Evolutionary conservation across 495 filamentous ascomycete species (phyloP), one percentile per base, ranked within the genome.

Genomic region (Aspergillus wentii): DNA sequence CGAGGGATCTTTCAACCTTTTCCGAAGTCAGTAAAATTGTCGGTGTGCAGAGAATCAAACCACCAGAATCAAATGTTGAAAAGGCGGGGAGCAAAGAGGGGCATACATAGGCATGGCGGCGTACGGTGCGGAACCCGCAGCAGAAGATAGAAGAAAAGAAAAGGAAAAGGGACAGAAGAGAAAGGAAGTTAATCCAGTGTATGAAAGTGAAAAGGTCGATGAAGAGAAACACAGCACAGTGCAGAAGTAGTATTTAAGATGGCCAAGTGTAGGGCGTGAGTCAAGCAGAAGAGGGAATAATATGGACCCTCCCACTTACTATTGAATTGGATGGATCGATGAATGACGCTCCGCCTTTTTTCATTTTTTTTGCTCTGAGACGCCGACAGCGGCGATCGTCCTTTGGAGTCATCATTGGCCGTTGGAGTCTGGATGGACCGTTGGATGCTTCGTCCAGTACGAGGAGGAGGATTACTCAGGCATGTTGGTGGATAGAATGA

Each of bases 1-100:
- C 20, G 85, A 94, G 21, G 92, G 92, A 57, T 95, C 86, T 61
- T 89, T 87, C 62, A 98, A 87, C 86, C 90, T 96, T 48, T 36
- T 4, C 11, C 26, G 19, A 19, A 26, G 25, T 13, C 21, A 15
- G 5, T 17, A 30, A 15, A 26, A n/a, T 2, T 4, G 6, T 17
- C 6, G 22, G 5, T 10, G 26, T 23, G 16, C 13, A 23, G 17
- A 28, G 36, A n/a, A n/a, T n/a, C n/a, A n/a, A n/a, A n/a, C n/a
- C n/a, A n/a, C n/a, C n/a, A n/a, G n/a, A n/a, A n/a, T n/a, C n/a
- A n/a, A n/a, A n/a, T n/a, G n/a, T n/a, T n/a, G 34, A 18, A 21
- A 13, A 11, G 15, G 35, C 10, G 31, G 40, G 40, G 31, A 16
- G 21, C 8, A 10, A 21, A 8, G 20, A 27, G 38, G 5, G 16